Base-by-base conservation (phyloP, 805 yeast species). In the Lachancea mirantina region DNA sequence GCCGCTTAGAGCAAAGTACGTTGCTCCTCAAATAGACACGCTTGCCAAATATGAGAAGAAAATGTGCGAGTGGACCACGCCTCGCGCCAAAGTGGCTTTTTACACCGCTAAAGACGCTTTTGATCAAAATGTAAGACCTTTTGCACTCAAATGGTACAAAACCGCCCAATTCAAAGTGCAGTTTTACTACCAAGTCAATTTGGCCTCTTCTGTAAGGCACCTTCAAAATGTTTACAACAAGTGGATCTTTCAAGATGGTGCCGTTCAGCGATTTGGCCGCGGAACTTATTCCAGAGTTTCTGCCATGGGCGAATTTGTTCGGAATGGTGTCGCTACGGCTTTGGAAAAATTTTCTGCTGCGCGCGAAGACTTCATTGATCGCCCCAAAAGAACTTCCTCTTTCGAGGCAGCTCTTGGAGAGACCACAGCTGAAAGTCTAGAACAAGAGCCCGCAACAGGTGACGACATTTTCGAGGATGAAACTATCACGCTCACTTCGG, bases 151-250 rank as follows among this genome's bases (percentile, higher is more conserved):
- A 23, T 28, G 33, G 28, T 19, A 14, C 18, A 19, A 34, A 7
- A 17, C 23, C 7, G 26, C 14, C 2, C 24, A 19, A 19, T 17
- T 42, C 14, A 38, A 36, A 8, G 9, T 20, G 14, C 37, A 21
- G 19, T 29, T 25, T 5, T 43, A 42, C 38, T 50, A 48, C 23
- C 42, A 34, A 11, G 43, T 37, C 6, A 45, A 47, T 30, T 32
- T 48, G 20, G 35, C 38, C 10, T 50, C 38, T 5, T 13, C 17
- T 14, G 18, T 29, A 13, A 23, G 19, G 24, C 33, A 34, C 11
- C n/a, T 19, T 4, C 18, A 14, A 19, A 24, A 29, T 15, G 8
- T 18, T 19, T n/a, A 18, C 10, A 17, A 14, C 23, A 24, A 31
- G 6, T 31, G 28, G 6, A 11, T 25, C 8, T 6, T 9, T n/a